A percentile compares a stretch with the other conserved stretches of the same genome.
These are phyloP conservation scores for Saturnispora mendoncae DNA, from an alignment of 805 yeast genomes.

Conservation along the genomic window DNA sequence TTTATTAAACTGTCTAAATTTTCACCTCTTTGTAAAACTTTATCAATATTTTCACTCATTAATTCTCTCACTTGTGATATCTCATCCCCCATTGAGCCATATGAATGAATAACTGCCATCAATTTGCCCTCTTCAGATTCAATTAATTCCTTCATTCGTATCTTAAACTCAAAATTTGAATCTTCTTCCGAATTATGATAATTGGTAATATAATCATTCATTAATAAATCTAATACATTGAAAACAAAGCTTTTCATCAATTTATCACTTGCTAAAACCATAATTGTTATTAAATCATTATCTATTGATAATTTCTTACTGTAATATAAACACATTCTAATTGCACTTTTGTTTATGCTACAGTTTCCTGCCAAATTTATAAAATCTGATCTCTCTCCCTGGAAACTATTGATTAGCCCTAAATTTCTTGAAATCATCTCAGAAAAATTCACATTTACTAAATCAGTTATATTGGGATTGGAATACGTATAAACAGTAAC, in stretches of 20 bases:
- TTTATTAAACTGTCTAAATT: constrained; percentile 62
- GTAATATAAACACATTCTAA: constrained; percentile 34
- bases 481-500: constrained; percentile 54
- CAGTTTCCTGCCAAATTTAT: constrained; percentile 18
- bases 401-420: constrained; percentile 43
- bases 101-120: constrained; percentile 30
- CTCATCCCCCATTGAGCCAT: constrained; percentile 37
- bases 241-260: constrained; percentile 39
- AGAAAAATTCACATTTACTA: constrained; percentile 39
- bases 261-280: constrained; percentile 37
- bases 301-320: constrained; percentile 38
- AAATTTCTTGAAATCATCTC: constrained; percentile 47
- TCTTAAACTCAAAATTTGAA: constrained; percentile 39
- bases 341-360: constrained; percentile 16
- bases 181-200: constrained; percentile 16
- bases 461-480: constrained; percentile 34
- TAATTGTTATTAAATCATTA: constrained; percentile 44
- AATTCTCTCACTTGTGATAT: constrained; percentile 55
- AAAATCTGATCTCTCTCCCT: constrained; percentile 27
- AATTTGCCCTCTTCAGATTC: constrained; percentile 43
- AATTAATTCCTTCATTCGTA: constrained; percentile 48
- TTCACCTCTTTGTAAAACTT: constrained; percentile 70
- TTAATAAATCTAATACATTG: constrained; percentile 40
- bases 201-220: constrained; percentile 34
- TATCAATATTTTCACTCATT: constrained; percentile 67